Evolutionary conservation across 805 yeast species (phyloP).

Genomic region (Saturnispora kantuleensis): DNA sequence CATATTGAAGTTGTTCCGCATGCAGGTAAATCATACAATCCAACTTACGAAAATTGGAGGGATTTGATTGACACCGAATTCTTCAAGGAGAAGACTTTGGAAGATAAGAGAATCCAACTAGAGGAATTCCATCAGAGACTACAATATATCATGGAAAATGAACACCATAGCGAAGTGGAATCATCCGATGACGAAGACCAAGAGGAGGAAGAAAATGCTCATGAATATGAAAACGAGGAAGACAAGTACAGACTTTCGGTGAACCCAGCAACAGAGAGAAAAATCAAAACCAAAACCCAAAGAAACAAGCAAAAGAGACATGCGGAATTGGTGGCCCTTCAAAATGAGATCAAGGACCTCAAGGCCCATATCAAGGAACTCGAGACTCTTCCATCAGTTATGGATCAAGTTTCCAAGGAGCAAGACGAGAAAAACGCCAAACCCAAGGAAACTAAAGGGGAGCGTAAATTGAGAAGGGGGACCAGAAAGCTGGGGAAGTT

Average conservation of each 20-base stretch:
- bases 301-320: conserved; percentile 63
- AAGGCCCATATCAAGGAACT: conserved; percentile 54
- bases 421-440: conserved; percentile 6
- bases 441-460: conserved; percentile 14
- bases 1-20: conserved; percentile 49
- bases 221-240: conserved; percentile 24
- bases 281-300: conserved; percentile 68
- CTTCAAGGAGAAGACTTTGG: conserved; percentile 53
- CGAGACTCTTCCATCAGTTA: conserved; percentile 38
- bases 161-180: conserved; percentile 49
- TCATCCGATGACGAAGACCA: conserved; percentile 32
- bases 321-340: conserved; percentile 46
- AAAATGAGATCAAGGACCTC: conserved; percentile 42
- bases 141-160: conserved; percentile 50
- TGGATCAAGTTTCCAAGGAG: conserved; percentile 16
- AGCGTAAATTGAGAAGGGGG: conserved; percentile 22
- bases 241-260: conserved; percentile 43
- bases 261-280: conserved; percentile 57
- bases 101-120: conserved; percentile 50
- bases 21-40: conserved; percentile 91
- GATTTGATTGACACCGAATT: conserved; percentile 58
- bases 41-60: conserved; percentile 78
- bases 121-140: conserved; percentile 58
- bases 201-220: conserved; percentile 30
- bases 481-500: conserved; percentile 34